Percentiles rank a stretch among this genome's conserved stretches.
Evolutionary conservation across 2,329 filamentous ascomycete species (phyloP).

Genomic region (Claviceps digitariae): DNA sequence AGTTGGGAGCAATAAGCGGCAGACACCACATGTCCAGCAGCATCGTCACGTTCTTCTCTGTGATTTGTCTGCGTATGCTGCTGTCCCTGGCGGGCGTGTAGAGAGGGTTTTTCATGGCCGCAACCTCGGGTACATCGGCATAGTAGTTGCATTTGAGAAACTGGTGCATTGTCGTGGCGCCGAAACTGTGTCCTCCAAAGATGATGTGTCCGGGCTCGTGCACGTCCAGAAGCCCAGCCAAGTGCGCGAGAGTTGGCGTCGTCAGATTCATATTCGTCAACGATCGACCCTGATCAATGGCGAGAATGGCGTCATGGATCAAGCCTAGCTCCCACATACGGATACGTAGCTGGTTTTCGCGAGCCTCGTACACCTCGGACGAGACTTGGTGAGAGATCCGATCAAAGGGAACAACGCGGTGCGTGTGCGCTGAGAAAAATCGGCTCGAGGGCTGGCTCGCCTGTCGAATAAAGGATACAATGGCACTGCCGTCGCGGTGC

Average conservation of each 20-base stretch:
- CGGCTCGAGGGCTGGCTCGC: slow-evolving; percentile 31
- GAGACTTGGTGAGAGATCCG: slow-evolving; percentile 48
- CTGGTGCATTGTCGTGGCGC: slow-evolving; percentile 59
- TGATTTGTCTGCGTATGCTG: slow-evolving; percentile 51
- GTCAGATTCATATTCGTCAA: slow-evolving; percentile 41
- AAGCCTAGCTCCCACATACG: slow-evolving; percentile 68
- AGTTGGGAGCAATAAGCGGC: slow-evolving; percentile 50
- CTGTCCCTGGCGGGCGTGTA: slow-evolving; percentile 45
- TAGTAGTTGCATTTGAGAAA: slow-evolving; percentile 71
- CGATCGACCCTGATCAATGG: slow-evolving; percentile 44
- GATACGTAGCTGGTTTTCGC: slow-evolving; percentile 61
- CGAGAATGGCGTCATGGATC: slow-evolving; percentile 52
- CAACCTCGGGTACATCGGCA: slow-evolving; percentile 31
- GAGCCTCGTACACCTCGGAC: slow-evolving; percentile 49
- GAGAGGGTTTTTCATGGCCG: slow-evolving; percentile 39
- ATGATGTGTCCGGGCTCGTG: slow-evolving; percentile 58
- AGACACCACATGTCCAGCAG: slow-evolving; percentile 74
- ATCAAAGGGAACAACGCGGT: slow-evolving; percentile 31
- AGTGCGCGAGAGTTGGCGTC: slow-evolving; percentile 38
- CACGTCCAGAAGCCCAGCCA: slow-evolving; percentile 50
- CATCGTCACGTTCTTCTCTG: slow-evolving; percentile 48
- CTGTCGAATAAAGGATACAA: slow-evolving; percentile 57
- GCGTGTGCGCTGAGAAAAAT: slow-evolving; percentile 12
- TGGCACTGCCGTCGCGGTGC: slow-evolving; percentile 69
- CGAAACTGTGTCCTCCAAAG: slow-evolving; percentile 73